Evolutionary conservation across 2,329 filamentous ascomycete genomes (phyloP).

Genomic region (Fusarium sp.): DNA sequence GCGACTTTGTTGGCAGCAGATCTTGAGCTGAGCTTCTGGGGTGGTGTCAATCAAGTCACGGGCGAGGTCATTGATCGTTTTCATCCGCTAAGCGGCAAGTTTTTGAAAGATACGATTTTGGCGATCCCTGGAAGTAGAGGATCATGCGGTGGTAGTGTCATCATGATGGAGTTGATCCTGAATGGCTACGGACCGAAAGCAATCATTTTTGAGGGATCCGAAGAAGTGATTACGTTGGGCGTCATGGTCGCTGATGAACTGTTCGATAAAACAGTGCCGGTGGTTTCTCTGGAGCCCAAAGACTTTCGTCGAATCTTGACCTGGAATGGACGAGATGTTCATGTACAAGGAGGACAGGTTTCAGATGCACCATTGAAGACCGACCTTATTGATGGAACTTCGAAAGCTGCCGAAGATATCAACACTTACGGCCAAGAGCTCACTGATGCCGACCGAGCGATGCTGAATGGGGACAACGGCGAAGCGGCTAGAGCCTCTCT

Average conservation of each 20-base stretch:
- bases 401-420: too few relatives aligned
- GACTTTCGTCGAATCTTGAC: constrained; percentile 7
- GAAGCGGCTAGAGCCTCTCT: constrained; percentile 11
- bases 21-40: constrained; percentile 29
- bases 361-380: constrained; percentile 6
- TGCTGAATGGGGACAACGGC: constrained; percentile 6
- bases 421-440: background rate
- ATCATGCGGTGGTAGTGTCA: constrained; percentile 22
- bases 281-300: background rate
- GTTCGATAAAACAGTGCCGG: constrained; percentile 12
- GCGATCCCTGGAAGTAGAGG: constrained; percentile 27
- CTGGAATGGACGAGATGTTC: constrained; percentile 1
- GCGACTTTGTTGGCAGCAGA: constrained; percentile 7
- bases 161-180: constrained; percentile 22
- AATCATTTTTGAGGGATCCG: constrained; percentile 16
- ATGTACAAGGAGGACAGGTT: constrained; percentile 15
- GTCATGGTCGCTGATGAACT: constrained; percentile 25
- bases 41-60: constrained; percentile 15
- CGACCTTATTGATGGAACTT: too few relatives aligned
- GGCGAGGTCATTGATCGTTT: constrained; percentile 31
- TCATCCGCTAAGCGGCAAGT: constrained; percentile 10
- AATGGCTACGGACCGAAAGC: constrained; percentile 16
- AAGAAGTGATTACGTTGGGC: constrained; percentile 28
- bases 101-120: constrained; percentile 10
- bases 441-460: constrained; percentile 8